phyloP scores from a whole-genome alignment of 140 eudicot species.

The Anethum foeniculum region DNA sequence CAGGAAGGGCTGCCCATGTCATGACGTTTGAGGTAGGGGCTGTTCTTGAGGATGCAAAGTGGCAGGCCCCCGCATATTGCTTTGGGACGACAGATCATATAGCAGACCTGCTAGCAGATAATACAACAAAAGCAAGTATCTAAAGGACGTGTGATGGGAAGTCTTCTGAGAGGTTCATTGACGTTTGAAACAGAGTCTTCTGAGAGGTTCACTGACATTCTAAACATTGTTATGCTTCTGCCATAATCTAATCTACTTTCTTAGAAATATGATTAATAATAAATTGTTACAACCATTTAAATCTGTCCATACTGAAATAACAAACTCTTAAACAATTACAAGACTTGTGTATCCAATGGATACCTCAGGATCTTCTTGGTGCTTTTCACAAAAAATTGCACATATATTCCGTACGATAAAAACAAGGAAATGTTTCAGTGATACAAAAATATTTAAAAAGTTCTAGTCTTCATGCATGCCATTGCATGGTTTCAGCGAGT shows the following conservation, averaged over 20 bases:
- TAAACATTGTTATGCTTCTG: background rate
- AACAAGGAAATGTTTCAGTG: background rate
- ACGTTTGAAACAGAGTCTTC: background rate
- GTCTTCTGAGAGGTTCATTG: background rate
- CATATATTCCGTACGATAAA: background rate
- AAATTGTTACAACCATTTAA: background rate
- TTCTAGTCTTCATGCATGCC: background rate
- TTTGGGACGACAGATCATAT: slow-evolving; percentile 26
- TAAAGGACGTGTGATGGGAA: background rate
- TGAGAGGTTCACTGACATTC: background rate
- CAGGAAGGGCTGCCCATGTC: slow-evolving; percentile 67
- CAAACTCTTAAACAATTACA: background rate
- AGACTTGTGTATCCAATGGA: background rate
- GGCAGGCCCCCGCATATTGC: slow-evolving; percentile 75
- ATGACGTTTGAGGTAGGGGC: slow-evolving; percentile 89
- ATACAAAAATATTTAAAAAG: background rate
- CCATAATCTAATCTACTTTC: background rate
- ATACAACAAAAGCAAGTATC: background rate
- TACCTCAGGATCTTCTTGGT: background rate
- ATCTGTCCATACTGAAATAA: background rate
- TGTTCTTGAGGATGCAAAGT: slow-evolving; percentile 60
- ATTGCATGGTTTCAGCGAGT: background rate
- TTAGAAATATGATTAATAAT: background rate
- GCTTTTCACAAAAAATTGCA: background rate
- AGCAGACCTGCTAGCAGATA: background rate